Conservation (phyloP, 2,329 filamentous ascomycete genomes). For the Trichoderma cornu-damae region DNA sequence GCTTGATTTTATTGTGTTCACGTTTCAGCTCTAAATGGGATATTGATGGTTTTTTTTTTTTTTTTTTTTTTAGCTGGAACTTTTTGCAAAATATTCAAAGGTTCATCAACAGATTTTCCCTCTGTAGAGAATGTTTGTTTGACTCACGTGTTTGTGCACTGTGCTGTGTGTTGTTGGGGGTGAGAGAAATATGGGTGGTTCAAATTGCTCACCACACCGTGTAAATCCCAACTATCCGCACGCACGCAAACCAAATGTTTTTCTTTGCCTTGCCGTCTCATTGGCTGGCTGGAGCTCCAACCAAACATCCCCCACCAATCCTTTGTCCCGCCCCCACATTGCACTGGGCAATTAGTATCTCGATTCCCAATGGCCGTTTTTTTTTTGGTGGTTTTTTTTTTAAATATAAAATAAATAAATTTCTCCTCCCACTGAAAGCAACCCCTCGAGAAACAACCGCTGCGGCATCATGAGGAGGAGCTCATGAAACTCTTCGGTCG, state of each 20-base stretch:
- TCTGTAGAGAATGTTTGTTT: too few species aligned
- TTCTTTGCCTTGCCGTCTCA: background rate
- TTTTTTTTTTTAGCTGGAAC: too few species aligned
- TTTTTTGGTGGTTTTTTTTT: too few species aligned
- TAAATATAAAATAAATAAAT: too few species aligned
- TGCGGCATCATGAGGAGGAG: slow-evolving; percentile 45
- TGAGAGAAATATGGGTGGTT: too few species aligned
- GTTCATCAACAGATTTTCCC: too few species aligned
- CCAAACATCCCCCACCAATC: slow-evolving; percentile 12
- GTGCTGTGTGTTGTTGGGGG: too few species aligned
- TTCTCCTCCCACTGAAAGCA: background rate
- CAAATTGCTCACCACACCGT: background rate
- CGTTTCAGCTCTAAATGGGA: background rate
- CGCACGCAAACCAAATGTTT: background rate
- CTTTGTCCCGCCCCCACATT: slow-evolving; percentile 4
- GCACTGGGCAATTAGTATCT: slow-evolving; percentile 9
- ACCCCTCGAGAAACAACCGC: slow-evolving; percentile 14
- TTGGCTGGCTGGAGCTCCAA: slow-evolving; percentile 11
- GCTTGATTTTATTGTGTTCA: background rate
- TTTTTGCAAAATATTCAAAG: too few species aligned
- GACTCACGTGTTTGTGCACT: too few species aligned
- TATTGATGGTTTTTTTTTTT: too few species aligned
- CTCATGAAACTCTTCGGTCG: slow-evolving; percentile 57
- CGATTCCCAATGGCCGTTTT: slow-evolving; percentile 14
- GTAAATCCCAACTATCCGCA: background rate